Base-by-base conservation (phyloP, 352 stramenopile species). In the Pythium apleroticum region DNA sequence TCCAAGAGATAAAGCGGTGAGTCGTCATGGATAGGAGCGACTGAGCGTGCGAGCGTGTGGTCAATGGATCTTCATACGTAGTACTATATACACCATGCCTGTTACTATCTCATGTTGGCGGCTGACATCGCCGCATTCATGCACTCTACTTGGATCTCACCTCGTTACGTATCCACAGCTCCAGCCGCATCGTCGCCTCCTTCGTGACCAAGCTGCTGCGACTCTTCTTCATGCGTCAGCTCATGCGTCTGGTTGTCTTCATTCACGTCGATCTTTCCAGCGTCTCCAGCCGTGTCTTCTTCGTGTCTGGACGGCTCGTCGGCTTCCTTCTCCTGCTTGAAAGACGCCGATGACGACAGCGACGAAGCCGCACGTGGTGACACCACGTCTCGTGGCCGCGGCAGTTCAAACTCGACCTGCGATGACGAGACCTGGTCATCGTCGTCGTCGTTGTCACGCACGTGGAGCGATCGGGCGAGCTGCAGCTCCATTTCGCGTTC, bases 391-490 rank as follows among this genome's bases (percentile, higher is more conserved):
- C 22, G 43, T 17, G 65, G 53, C 31, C 58, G 58, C 22, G 65
- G 58, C 27, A 72, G 50, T 2, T 67, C 58, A 15, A 72, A 20
- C 11, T 59, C 37, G 20, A 72, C 30, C 11, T 64, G 56, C n/a
- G 63, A 62, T 0, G 56, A 27, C 2, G 56, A 60, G 33, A 60
- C 5, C 15, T 58, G 27, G 14, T 65, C 55, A 6, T 57, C 46
- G n/a, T 53, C 55, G 22, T 52, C 24, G 55, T 45, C 22, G 10
- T 66, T 15, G 46, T 53, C 46, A 10, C 46, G 55, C 0, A 54
- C 19, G 25, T 72, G 46, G 12, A 78, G 70, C 2, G 77, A 78
- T 8, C 81, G 68, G 45, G 78, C 75, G 14, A 90, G 50, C 45
- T 89, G 74, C 17, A 49, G 48, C 4, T 74, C 72, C 12, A 87